Evolutionary conservation across 306 rosid species (phyloP).

Genomic region (Vicia sativa): DNA sequence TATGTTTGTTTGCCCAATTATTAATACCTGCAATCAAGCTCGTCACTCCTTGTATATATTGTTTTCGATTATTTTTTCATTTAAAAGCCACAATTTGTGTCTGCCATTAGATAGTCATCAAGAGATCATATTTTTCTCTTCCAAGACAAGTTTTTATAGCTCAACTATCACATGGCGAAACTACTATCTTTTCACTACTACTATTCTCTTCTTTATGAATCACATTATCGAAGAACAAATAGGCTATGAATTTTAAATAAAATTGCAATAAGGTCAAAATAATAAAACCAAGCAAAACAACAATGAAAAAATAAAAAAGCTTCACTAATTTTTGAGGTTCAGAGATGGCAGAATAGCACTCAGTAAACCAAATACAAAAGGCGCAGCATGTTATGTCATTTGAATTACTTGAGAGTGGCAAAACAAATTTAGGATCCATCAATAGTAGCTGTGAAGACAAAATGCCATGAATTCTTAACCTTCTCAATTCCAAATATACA

Average conservation of each 20-base stretch:
- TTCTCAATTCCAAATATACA: not conserved
- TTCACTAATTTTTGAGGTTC: not conserved
- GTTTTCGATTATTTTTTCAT: not conserved
- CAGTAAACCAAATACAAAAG: conserved; percentile 1
- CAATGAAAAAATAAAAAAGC: not conserved
- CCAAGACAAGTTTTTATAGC: not conserved
- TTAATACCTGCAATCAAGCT: conserved; percentile 18
- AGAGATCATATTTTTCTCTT: not conserved
- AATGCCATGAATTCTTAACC: not conserved
- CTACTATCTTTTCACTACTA: not conserved
- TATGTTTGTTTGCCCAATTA: conserved; percentile 5
- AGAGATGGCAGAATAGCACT: not conserved
- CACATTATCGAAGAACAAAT: not conserved
- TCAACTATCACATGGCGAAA: not conserved
- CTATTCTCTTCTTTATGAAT: not conserved
- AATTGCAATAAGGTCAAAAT: not conserved
- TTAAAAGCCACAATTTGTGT: conserved; percentile 73
- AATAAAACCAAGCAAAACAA: not conserved
- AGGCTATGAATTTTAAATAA: not conserved
- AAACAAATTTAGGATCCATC: not conserved
- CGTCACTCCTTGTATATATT: not conserved
- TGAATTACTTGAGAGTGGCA: not conserved
- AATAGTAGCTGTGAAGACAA: not conserved
- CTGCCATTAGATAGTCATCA: conserved; percentile 63
- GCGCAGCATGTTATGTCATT: not conserved